Base-by-base conservation (phyloP, 1,284 basidiomycete species). In the Kwoniella shivajii region DNA sequence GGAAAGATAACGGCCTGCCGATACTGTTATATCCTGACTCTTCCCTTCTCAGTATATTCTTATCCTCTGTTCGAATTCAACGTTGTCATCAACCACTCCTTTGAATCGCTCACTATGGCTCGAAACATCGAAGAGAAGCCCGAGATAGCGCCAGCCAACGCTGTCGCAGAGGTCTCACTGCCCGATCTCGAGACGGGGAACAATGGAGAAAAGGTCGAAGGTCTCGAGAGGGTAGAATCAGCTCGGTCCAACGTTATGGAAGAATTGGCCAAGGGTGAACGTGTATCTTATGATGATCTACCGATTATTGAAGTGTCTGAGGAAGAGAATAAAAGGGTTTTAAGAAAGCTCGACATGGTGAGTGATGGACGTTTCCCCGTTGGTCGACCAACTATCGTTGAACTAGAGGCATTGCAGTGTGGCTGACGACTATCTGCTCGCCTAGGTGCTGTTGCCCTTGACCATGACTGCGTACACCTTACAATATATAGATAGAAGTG, bases 401-500 rank as follows among this genome's bases (percentile, higher is more conserved):
- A 13, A 46, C 53, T n/a, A 30, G 18, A 20, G 2, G 6, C 53
- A 29, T 11, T 13, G 7, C 9, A 11, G 7, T 16, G n/a, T 31
- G 14, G 38, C 46, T 45, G 27, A 46, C n/a, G 16, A 27, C 9
- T 6, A 22, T 18, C 11, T 2, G 5, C 10, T n/a, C 48, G 36
- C 20, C 16, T 30, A 70, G 68, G 31, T 65, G 6, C 62, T 75
- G 0, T 56, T 77, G 7, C 74, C 75, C 14, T 67, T 75, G 33
- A 71, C 73, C 16, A 70, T 74, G 59, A 59, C 61, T 11, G 71
- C 74, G 33, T 77, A 76, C 50, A 72, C 68, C 13, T 54, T 77
- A n/a, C 75, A 77, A 52, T 77, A 73, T 52, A 65, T 74, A 39
- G 75, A 77, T 60, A 70, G 74, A 49, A 69, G 68, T 27, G 74